Evolutionary conservation across 2,329 filamentous ascomycete species (phyloP).

Genomic region (Daldinia sp.): DNA sequence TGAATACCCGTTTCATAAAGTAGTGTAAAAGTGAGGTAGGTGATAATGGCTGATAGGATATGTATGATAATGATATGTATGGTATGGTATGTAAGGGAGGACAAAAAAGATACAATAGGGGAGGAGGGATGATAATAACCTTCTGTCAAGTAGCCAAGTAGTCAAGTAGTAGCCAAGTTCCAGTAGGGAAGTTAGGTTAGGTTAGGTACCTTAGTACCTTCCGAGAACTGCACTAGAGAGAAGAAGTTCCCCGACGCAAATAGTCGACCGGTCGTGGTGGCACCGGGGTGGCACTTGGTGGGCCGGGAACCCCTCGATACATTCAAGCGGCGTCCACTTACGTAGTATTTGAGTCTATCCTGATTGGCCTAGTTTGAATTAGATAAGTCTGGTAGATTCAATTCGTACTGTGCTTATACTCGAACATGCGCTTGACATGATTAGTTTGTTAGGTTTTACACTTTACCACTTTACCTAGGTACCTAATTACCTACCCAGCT

Average conservation of each 20-base stretch:
- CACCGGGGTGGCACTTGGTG: constrained; percentile 37
- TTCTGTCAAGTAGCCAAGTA: constrained; percentile 28
- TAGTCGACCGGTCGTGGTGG: constrained; percentile 39
- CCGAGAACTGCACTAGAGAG: constrained; percentile 25
- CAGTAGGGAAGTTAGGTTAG: not conserved
- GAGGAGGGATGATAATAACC: constrained; percentile 34
- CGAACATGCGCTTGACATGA: constrained; percentile 4
- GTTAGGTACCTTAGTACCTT: constrained; percentile 1
- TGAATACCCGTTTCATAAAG: constrained; percentile 27
- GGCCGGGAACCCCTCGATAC: constrained; percentile 41
- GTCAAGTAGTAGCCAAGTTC: not conserved
- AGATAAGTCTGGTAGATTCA: constrained; percentile 23
- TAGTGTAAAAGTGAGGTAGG: constrained; percentile 10
- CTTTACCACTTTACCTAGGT: not conserved
- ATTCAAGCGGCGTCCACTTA: constrained; percentile 39
- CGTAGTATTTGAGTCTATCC: constrained; percentile 18
- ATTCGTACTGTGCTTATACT: constrained; percentile 39
- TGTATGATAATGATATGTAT: constrained; percentile 1
- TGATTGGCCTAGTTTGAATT: constrained; percentile 26
- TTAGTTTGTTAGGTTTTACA: not conserved
- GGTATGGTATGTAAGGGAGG: constrained; percentile 30
- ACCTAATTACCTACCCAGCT: not conserved
- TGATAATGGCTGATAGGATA: constrained; percentile 1
- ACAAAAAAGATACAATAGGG: constrained; percentile 31
- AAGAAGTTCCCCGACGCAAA: constrained; percentile 30